Conservation (phyloP, 805 yeast species). For the Zygosaccharomyces gambellarensis region DNA sequence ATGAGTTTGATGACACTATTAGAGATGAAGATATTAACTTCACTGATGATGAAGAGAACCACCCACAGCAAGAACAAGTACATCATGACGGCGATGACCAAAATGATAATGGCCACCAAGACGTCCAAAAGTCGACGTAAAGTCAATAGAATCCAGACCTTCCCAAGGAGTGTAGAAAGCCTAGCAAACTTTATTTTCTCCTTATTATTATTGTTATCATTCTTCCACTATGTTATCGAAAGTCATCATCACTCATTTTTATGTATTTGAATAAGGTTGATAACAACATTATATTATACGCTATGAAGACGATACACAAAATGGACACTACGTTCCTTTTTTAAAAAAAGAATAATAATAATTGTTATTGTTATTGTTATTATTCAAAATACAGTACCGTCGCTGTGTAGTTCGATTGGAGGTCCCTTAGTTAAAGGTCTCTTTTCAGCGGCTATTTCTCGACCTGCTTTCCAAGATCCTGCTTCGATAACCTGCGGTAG, state of each 20-base stretch:
- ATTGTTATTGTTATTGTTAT: background rate
- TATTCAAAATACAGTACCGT: slow-evolving; percentile 56
- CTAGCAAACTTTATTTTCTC: background rate
- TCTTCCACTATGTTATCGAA: background rate
- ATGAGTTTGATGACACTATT: slow-evolving; percentile 35
- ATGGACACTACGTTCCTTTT: background rate
- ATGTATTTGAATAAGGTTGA: slow-evolving; percentile 3
- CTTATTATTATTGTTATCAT: background rate
- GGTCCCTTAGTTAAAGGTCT: slow-evolving; percentile 53
- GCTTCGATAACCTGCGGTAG: slow-evolving; percentile 63
- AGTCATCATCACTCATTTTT: slow-evolving; percentile 3
- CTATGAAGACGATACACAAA: slow-evolving; percentile 1
- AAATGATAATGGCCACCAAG: background rate
- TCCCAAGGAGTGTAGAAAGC: background rate
- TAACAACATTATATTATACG: slow-evolving; percentile 1
- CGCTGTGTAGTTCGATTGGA: slow-evolving; percentile 57
- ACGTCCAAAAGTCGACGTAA: background rate
- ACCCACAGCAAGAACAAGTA: slow-evolving; percentile 3
- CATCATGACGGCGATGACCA: slow-evolving; percentile 3
- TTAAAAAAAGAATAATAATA: too few species aligned
- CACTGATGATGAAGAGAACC: slow-evolving; percentile 29
- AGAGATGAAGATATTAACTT: slow-evolving; percentile 30
- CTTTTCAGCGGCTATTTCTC: slow-evolving; percentile 50
- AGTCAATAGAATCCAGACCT: background rate
- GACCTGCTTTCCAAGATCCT: slow-evolving; percentile 64